These are phyloP conservation scores for Rhizophagus sp. DNA, from an alignment of 192 early-diverging fungal species.

Conservation along the genomic window DNA sequence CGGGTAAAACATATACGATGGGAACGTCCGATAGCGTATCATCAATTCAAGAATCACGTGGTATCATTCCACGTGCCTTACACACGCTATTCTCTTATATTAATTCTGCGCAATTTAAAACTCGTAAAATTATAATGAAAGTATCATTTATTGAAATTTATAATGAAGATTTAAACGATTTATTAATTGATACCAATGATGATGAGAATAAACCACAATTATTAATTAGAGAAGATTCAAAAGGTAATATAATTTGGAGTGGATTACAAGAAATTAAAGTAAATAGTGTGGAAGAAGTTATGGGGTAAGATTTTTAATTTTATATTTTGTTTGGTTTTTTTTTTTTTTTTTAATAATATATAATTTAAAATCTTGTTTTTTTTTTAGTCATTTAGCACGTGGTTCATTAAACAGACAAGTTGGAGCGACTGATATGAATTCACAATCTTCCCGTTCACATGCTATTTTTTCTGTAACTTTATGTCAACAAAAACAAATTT, in stretches of 20 bases:
- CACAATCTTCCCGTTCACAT: conserved; percentile 92
- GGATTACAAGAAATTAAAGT: conserved; percentile 83
- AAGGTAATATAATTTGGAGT: conserved; percentile 85
- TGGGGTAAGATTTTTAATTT: conserved; percentile 52
- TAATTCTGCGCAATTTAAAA: conserved; percentile 36
- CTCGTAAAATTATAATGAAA: conserved; percentile 48
- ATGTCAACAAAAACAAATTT: conserved; percentile 68
- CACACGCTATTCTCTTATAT: conserved; percentile 56
- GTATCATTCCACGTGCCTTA: conserved; percentile 77
- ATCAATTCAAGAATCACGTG: conserved; percentile 40
- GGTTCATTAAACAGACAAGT: conserved; percentile 84
- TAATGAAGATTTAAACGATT: conserved; percentile 95
- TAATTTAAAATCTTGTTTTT: neutral
- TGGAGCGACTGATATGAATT: conserved; percentile 99
- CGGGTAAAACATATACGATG: conserved; percentile 97
- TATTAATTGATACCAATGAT: conserved; percentile 67
- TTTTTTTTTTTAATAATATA: neutral
- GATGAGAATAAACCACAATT: conserved; percentile 61
- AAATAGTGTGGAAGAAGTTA: conserved; percentile 65
- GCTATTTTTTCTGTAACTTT: conserved; percentile 95
- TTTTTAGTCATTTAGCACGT: conserved; percentile 54
- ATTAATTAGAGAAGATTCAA: conserved; percentile 80
- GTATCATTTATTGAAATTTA: conserved; percentile 96
- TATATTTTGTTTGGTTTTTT: neutral
- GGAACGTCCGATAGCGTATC: conserved; percentile 60